These are phyloP conservation scores for Apiotrichum domesticum DNA, from an alignment of 1,284 basidiomycete species.

Conservation along the genomic window DNA sequence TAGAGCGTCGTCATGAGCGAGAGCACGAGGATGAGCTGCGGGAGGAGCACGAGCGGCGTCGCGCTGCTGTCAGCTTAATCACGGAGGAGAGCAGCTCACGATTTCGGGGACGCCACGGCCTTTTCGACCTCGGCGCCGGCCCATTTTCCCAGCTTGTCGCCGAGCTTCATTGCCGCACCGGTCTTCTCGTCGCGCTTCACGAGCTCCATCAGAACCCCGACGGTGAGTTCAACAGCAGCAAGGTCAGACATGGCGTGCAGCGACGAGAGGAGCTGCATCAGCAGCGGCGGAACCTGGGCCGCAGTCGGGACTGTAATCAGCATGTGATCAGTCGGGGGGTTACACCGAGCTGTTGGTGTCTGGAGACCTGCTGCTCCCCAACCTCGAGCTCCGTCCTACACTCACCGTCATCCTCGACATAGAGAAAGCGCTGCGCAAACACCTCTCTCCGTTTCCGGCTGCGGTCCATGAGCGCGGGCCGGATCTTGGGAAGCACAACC, in stretches of 20 bases:
- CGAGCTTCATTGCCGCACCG: conserved; percentile 27
- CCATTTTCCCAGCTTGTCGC: conserved; percentile 44
- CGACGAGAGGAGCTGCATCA: conserved; percentile 17
- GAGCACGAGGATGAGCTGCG: conserved; percentile 32
- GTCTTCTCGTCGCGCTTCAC: conserved; percentile 34
- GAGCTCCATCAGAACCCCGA: conserved; percentile 28
- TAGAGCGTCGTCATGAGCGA: conserved; percentile 29
- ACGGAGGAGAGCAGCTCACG: neutral
- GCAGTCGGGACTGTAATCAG: conserved; percentile 5
- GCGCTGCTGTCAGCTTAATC: conserved; percentile 13
- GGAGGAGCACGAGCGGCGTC: conserved; percentile 26
- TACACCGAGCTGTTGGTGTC: too few species aligned
- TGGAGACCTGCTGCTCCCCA: too few species aligned
- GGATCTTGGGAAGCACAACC: conserved; percentile 24
- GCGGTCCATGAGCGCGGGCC: conserved; percentile 25
- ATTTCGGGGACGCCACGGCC: conserved; percentile 14
- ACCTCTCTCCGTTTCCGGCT: conserved; percentile 33
- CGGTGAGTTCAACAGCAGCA: conserved; percentile 28
- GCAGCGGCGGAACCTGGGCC: conserved; percentile 4
- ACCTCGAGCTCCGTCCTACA: neutral
- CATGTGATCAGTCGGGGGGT: too few species aligned
- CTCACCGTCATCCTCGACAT: conserved; percentile 36
- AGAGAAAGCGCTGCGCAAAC: conserved; percentile 32
- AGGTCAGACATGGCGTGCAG: conserved; percentile 23
- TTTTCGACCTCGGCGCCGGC: conserved; percentile 34